These are phyloP conservation scores for Lanmaoa pseudosensibilis DNA, from an alignment of 768 basidiomycete species.

Conservation along the genomic window DNA sequence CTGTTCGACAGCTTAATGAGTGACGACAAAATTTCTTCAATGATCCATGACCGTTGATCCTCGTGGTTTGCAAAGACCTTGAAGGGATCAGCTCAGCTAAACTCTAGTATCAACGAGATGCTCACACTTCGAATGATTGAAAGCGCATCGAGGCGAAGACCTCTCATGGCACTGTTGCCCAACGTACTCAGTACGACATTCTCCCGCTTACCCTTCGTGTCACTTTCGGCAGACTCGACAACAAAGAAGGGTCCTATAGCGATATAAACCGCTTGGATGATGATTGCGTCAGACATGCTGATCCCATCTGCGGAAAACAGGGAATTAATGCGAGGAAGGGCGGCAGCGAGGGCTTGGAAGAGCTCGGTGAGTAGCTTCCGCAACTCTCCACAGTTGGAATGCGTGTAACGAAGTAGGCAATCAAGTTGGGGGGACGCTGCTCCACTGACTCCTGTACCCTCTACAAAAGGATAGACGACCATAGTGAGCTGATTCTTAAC, in stretches of 20 bases:
- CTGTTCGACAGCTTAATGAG: conserved; percentile 87
- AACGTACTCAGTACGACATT: conserved; percentile 60
- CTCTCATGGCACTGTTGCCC: conserved; percentile 79
- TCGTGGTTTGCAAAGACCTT: conserved; percentile 92
- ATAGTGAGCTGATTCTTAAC: conserved; percentile 80
- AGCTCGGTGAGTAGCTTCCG: conserved; percentile 61
- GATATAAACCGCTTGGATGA: conserved; percentile 91
- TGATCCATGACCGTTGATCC: conserved; percentile 92
- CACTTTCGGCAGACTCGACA: conserved; percentile 62
- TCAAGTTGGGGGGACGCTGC: conserved; percentile 50
- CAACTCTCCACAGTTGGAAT: conserved; percentile 34
- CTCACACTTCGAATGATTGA: conserved; percentile 83
- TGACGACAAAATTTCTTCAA: conserved; percentile 93
- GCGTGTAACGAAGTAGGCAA: conserved; percentile 47
- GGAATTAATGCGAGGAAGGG: conserved; percentile 71
- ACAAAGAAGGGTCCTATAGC: conserved; percentile 94
- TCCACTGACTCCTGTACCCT: conserved; percentile 51
- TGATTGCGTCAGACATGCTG: conserved; percentile 80
- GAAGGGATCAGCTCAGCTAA: conserved; percentile 4
- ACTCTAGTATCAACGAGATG: background rate
- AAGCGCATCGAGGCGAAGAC: conserved; percentile 77
- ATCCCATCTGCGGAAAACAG: conserved; percentile 72
- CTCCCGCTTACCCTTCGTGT: conserved; percentile 57
- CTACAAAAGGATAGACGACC: conserved; percentile 84
- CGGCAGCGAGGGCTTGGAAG: conserved; percentile 69